Evolutionary conservation across 108 stramenopile species (phyloP), one percentile per base, ranked within the genome.

Genomic region (Stephanodiscus triporus): DNA sequence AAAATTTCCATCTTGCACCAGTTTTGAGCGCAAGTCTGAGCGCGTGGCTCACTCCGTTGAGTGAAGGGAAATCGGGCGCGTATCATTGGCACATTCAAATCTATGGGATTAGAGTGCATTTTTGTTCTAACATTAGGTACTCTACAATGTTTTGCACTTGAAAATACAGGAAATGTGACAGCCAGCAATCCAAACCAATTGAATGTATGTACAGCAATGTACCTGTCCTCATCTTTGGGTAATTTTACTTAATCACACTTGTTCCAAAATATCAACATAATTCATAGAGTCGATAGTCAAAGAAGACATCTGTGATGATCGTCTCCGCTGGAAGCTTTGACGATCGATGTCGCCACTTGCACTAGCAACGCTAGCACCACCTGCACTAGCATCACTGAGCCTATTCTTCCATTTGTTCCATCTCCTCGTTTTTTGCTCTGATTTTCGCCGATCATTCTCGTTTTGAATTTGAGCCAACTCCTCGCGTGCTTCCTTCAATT

Each of bases 231-330:
- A 34, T 34, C 32, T 34, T 49, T 6, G 6, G 16, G 48, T n/a
- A n/a, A n/a, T n/a, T n/a, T n/a, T 49, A 49, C 6, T n/a, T n/a
- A 53, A 24, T 53, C 23, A 6, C 51, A 53, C 1, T 53, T 53
- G 51, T 3, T 66, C 65, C 49, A 66, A 50, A 17, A 66, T 49
- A 66, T 66, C 65, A 22, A 66, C 65, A 30, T 36, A 51, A 34
- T 66, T 49, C 47, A 26, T 19, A 51, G 42, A 51, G 30, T 66
- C 65, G 6, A 27, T 8, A 10, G 65, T 66, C 49, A 66, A 66
- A 14, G 65, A 34, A 43, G 65, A 66, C 49, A 66, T 66, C 10
- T 34, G 11, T 2, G 48, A 53, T 24, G 51, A 53, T 49, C 2
- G 2, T 49, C 48, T 49, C 19, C 40, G 4, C 9, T 11, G 11